These are phyloP conservation scores for Boletus vermiculosoides DNA, from an alignment of 768 basidiomycete species.

Conservation along the genomic window DNA sequence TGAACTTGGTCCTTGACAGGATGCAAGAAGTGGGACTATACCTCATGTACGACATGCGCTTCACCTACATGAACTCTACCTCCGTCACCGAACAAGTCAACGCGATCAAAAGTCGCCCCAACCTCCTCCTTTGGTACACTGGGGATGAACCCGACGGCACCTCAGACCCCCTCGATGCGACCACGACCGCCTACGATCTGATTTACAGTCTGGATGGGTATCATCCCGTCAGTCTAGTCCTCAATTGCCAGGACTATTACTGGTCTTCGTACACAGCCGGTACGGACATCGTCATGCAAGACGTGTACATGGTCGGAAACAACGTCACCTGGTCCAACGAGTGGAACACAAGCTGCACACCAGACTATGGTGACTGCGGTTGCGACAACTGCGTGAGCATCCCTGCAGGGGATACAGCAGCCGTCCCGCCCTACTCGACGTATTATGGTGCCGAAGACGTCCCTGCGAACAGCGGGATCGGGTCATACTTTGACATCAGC, in stretches of 20 bases:
- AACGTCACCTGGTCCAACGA: constrained; percentile 62
- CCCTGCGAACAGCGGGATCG: constrained; percentile 32
- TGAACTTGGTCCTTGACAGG: constrained; percentile 58
- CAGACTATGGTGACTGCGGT: constrained; percentile 71
- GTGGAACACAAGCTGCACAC: constrained; percentile 64
- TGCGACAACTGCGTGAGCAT: constrained; percentile 57
- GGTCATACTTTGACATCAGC: constrained; percentile 62
- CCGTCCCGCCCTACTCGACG: constrained; percentile 28
- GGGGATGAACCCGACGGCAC: constrained; percentile 75
- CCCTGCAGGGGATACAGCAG: constrained; percentile 40
- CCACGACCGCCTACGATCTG: constrained; percentile 45
- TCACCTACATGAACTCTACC: constrained; percentile 62
- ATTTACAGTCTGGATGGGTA: constrained; percentile 64
- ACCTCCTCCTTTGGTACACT: constrained; percentile 73
- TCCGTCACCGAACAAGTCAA: constrained; percentile 69
- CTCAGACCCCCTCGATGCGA: constrained; percentile 63
- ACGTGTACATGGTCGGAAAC: constrained; percentile 49
- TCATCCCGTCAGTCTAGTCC: constrained; percentile 63
- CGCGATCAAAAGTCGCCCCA: constrained; percentile 60
- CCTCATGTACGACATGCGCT: constrained; percentile 84
- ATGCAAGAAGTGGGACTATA: constrained; percentile 72
- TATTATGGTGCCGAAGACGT: constrained; percentile 14
- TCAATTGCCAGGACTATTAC: constrained; percentile 66
- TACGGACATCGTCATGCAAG: constrained; percentile 70
- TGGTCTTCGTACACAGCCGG: constrained; percentile 60